phyloP scores from a whole-genome alignment of 495 filamentous ascomycete species.

The Penicillium pancosmium region DNA sequence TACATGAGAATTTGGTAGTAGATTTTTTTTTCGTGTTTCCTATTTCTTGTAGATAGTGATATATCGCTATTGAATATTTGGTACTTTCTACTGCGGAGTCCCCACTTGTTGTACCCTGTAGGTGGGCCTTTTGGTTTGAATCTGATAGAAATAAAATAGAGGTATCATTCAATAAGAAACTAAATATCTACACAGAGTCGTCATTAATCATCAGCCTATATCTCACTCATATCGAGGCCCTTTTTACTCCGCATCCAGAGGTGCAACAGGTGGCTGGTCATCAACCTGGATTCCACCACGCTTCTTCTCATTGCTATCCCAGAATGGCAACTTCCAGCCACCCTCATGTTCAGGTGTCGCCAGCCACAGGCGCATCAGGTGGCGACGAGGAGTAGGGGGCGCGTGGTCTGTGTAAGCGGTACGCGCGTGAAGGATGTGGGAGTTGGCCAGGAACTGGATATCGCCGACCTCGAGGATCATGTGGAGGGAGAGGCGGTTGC shows the following conservation, averaged over 20 bases:
- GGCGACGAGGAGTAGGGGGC: conserved; percentile 63
- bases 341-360: conserved; percentile 79
- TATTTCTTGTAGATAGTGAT: too few species aligned
- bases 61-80: too few species aligned
- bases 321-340: conserved; percentile 83
- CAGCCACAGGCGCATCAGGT: conserved; percentile 87
- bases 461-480: conserved; percentile 81
- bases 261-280: conserved; percentile 67
- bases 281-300: conserved; percentile 86
- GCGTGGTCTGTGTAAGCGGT: conserved; percentile 70
- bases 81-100: too few species aligned
- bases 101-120: too few species aligned
- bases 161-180: conserved; percentile 20
- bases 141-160: conserved; percentile 6
- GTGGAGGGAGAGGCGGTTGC: conserved; percentile 65
- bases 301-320: conserved; percentile 80
- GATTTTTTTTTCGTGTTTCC: too few species aligned
- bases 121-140: too few species aligned
- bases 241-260: conserved; percentile 70
- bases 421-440: conserved; percentile 69
- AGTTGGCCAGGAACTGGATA: conserved; percentile 75
- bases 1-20: too few species aligned
- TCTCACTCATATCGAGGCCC: background rate
- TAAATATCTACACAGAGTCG: conserved; percentile 13
- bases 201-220: conserved; percentile 8